phyloP scores from a whole-genome alignment of 306 rosid species.

The Fagus sylvatica region DNA sequence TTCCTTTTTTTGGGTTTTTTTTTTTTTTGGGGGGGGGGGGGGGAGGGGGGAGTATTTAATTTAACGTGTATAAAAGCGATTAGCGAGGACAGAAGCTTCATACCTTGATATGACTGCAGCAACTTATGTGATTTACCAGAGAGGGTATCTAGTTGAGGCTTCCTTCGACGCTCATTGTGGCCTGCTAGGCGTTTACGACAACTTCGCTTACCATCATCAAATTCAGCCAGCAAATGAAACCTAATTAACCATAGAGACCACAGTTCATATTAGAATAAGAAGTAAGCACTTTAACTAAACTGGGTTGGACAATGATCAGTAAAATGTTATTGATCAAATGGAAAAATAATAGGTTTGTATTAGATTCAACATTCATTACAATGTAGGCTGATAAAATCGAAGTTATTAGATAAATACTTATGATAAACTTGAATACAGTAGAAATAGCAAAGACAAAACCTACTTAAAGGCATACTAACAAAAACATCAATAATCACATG shows the following conservation, averaged over 20 bases:
- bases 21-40: too few species aligned
- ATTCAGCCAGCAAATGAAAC: slow-evolving; percentile 76
- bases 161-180: slow-evolving; percentile 83
- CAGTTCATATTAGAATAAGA: slow-evolving; percentile 14
- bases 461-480: neutral
- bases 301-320: neutral
- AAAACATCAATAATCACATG: neutral
- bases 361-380: neutral
- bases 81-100: neutral
- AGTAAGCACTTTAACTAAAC: slow-evolving; percentile 7
- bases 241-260: slow-evolving; percentile 37
- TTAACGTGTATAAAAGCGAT: neutral
- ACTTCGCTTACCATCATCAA: slow-evolving; percentile 82
- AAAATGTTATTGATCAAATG: neutral
- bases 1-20: neutral
- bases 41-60: neutral
- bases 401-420: too few species aligned
- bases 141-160: slow-evolving; percentile 58
- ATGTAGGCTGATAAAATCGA: too few species aligned
- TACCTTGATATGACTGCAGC: slow-evolving; percentile 67
- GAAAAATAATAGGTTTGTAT: neutral
- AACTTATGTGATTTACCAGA: slow-evolving; percentile 50
- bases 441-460: too few species aligned
- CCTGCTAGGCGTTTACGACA: slow-evolving; percentile 90
- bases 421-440: too few species aligned